phyloP scores from a whole-genome alignment of 2,329 filamentous ascomycete species.

The Pestalotiopsis sp. region DNA sequence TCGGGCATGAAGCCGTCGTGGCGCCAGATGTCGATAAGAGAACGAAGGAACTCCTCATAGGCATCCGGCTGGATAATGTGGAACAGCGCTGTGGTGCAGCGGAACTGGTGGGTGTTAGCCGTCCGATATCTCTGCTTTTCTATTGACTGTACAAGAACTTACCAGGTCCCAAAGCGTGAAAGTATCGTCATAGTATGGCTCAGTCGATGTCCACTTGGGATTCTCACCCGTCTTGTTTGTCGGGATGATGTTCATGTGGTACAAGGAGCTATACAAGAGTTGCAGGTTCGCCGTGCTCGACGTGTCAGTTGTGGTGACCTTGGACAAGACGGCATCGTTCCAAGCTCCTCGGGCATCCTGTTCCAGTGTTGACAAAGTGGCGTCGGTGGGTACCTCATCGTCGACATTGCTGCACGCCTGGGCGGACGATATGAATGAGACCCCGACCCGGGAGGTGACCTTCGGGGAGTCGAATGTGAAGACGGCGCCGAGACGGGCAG shows the following conservation, averaged over 20 bases:
- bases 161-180: conserved; percentile 68
- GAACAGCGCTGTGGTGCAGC: conserved; percentile 65
- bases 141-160: conserved; percentile 15
- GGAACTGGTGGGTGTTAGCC: conserved; percentile 48
- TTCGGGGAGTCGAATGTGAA: conserved; percentile 53
- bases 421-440: conserved; percentile 66
- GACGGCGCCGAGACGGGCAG: conserved; percentile 48
- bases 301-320: conserved; percentile 59
- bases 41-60: conserved; percentile 68
- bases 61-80: conserved; percentile 65
- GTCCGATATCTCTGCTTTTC: not conserved
- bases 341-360: conserved; percentile 53
- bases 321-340: conserved; percentile 65
- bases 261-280: conserved; percentile 69
- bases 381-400: conserved; percentile 53
- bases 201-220: conserved; percentile 62
- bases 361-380: conserved; percentile 45
- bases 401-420: conserved; percentile 64
- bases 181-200: conserved; percentile 73
- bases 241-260: conserved; percentile 70
- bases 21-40: conserved; percentile 69
- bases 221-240: conserved; percentile 75
- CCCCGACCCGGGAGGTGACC: conserved; percentile 63
- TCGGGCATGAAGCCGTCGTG: conserved; percentile 68
- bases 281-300: conserved; percentile 57